phyloP scores from a whole-genome alignment of 2,329 filamentous ascomycete species.

The Fusarium sp. region DNA sequence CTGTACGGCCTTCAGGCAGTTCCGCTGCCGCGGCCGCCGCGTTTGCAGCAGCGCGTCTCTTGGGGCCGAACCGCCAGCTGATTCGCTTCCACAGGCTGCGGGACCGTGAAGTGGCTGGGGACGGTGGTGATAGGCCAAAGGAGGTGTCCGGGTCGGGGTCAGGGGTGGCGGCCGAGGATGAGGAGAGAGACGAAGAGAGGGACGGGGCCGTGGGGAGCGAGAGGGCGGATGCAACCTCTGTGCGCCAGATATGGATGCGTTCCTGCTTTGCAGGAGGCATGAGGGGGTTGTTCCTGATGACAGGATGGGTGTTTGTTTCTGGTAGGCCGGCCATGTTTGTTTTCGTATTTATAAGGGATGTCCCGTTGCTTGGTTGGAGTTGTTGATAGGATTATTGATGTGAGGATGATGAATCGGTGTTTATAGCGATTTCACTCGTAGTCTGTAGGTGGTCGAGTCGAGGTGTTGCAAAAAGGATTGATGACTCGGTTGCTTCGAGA shows the following conservation, averaged over 20 bases:
- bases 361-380: not conserved
- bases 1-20: conserved; percentile 43
- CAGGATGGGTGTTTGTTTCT: conserved; percentile 1
- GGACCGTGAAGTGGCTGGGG: conserved; percentile 27
- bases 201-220: conserved; percentile 44
- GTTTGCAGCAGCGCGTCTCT: conserved; percentile 30
- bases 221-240: conserved; percentile 54
- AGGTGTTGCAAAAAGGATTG: not conserved
- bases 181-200: conserved; percentile 46
- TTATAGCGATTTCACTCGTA: not conserved
- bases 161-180: conserved; percentile 42
- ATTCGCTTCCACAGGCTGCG: conserved; percentile 43
- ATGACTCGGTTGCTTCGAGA: not conserved
- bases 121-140: conserved; percentile 23
- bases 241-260: conserved; percentile 60
- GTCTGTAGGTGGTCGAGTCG: not conserved
- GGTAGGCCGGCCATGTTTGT: conserved; percentile 19
- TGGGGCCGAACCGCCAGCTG: conserved; percentile 41
- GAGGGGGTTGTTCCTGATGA: conserved; percentile 33
- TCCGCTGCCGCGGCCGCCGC: conserved; percentile 37
- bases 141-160: conserved; percentile 27
- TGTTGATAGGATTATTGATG: not conserved
- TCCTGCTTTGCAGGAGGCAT: conserved; percentile 49
- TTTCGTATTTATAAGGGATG: conserved; percentile 4
- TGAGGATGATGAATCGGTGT: not conserved